Evolutionary conservation across 1,139 yeast genomes (phyloP), one percentile per base, ranked within the genome.

Genomic region (Yamadazyma aaseri): DNA sequence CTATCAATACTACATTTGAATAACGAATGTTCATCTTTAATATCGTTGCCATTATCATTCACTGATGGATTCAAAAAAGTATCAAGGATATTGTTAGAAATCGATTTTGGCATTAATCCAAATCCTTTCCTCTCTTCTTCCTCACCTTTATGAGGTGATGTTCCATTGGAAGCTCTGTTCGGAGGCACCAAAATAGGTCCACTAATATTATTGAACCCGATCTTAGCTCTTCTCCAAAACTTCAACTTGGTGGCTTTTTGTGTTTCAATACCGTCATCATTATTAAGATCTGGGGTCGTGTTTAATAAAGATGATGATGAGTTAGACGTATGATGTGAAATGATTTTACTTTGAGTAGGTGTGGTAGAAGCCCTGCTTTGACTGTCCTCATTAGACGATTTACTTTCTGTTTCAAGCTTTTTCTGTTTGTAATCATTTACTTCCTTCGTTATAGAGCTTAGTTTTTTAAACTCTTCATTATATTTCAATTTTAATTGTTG

Each of bases 191-290:
- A 31, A 24, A 32, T 41, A 10, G 39, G 33, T 14, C 32, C 36
- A 22, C 31, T 34, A 12, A 28, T 22, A 20, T 23, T 42, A 27
- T 47, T 42, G 31, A 46, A 45, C 5, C 56, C 54, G 16, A 60
- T 54, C 45, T 63, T 70, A 3, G 76, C 74, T 43, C 77, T 58
- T 51, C 77, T 64, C 82, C 82, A 76, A 50, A 76, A 76, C 47
- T 64, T 72, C 41, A 71, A 57, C 38, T 71, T 56, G 1, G 74
- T 68, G 4, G 76, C 74, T 45, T 63, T 65, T 36, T 66, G 71
- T 1, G 73, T 56, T 33, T 69, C 74, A 2, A 51, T 52, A 10
- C 47, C 48, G n/a, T 65, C 70, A 4, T 61, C 70, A 16, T 44
- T 45, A 2, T 23, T 16, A 8, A 29, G 17, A 6, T 39, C 47